These are phyloP conservation scores for Xerocomellus amylosporus DNA, from an alignment of 768 basidiomycete genomes.

Conservation along the genomic window DNA sequence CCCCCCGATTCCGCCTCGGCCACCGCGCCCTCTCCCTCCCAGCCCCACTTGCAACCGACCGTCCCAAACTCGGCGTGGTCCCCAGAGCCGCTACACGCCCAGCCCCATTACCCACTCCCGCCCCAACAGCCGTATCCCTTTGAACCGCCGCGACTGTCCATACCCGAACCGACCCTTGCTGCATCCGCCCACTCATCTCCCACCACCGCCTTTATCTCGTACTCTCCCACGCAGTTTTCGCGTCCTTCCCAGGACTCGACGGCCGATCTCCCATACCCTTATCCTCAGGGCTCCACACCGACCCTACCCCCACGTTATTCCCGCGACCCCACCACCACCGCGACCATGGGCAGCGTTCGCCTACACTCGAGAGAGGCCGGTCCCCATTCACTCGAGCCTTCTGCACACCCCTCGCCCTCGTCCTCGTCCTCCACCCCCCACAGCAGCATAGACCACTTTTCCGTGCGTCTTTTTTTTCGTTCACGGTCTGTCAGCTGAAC, in stretches of 20 bases:
- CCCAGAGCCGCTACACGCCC: slow-evolving; percentile 34
- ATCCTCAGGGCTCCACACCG: slow-evolving; percentile 23
- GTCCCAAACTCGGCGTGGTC: slow-evolving; percentile 38
- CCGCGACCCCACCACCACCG: slow-evolving; percentile 43
- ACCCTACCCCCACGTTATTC: slow-evolving; percentile 45
- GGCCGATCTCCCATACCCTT: slow-evolving; percentile 41
- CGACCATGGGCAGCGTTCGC: slow-evolving; percentile 32
- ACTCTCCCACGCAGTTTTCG: slow-evolving; percentile 34
- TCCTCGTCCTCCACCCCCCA: slow-evolving; percentile 42
- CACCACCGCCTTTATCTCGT: slow-evolving; percentile 31
- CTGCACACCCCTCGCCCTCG: slow-evolving; percentile 41
- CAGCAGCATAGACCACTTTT: slow-evolving; percentile 34
- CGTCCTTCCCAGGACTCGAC: slow-evolving; percentile 30
- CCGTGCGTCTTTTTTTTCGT: slow-evolving; percentile 20
- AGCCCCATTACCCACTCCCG: slow-evolving; percentile 28
- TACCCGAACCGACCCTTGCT: slow-evolving; percentile 33
- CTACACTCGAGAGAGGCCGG: slow-evolving; percentile 28
- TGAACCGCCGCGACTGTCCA: slow-evolving; percentile 31
- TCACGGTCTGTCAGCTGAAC: slow-evolving; percentile 43
- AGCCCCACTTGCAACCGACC: slow-evolving; percentile 19
- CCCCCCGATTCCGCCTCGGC: slow-evolving; percentile 35
- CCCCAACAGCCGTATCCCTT: slow-evolving; percentile 23
- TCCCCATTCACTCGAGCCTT: slow-evolving; percentile 24
- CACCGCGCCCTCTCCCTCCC: slow-evolving; percentile 29
- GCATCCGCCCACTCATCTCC: slow-evolving; percentile 27